Conservation (phyloP, 495 filamentous ascomycete genomes). For the Beverwykella pulmonaria region DNA sequence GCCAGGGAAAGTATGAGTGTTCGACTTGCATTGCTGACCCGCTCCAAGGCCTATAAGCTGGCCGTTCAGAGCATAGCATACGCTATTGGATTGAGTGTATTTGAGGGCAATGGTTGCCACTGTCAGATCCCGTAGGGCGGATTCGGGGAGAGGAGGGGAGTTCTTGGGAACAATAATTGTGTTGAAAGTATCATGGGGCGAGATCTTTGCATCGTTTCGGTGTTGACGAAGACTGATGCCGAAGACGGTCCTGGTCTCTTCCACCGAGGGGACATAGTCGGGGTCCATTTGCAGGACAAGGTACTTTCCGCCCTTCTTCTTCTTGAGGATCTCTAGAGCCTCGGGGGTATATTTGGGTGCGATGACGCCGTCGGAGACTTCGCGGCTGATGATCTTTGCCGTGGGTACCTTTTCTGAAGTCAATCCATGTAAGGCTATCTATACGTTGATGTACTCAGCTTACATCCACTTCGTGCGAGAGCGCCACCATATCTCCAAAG, state of each 20-base stretch:
- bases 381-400: conserved; percentile 93
- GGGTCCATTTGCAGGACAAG: conserved; percentile 93
- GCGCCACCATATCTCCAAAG: conserved; percentile 94
- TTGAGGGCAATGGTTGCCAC: conserved; percentile 96
- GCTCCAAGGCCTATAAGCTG: conserved; percentile 94
- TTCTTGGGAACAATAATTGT: conserved; percentile 83
- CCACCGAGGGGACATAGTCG: conserved; percentile 72
- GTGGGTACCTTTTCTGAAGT: conserved; percentile 59
- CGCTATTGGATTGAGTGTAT: conserved; percentile 98
- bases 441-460: too few species aligned
- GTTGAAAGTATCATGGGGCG: conserved; percentile 78
- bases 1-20: neutral
- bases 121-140: conserved; percentile 84
- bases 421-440: too few species aligned
- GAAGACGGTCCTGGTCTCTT: conserved; percentile 83
- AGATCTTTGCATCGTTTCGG: conserved; percentile 88
- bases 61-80: conserved; percentile 94
- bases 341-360: conserved; percentile 82
- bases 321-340: conserved; percentile 87
- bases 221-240: conserved; percentile 83
- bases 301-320: conserved; percentile 98
- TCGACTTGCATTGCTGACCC: conserved; percentile 75
- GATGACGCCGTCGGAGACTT: conserved; percentile 96
- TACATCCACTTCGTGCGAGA: conserved; percentile 83
- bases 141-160: conserved; percentile 68